Base-by-base conservation (phyloP, 257 asterid genomes). In the Plantago elongata region DNA sequence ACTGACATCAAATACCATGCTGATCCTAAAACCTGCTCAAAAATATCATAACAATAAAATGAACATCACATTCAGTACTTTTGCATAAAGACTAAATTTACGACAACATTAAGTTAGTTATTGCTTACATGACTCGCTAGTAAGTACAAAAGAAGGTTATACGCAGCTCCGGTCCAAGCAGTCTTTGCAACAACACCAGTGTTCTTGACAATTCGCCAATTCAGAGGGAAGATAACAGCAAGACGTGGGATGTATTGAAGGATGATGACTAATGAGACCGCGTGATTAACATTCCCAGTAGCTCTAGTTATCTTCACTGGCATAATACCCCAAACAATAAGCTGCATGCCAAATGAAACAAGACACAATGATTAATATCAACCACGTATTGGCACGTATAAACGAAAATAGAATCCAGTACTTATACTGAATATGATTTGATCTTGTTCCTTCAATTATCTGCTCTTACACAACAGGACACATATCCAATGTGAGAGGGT, bases 161-260 rank as follows among this genome's bases (percentile, higher is more conserved):
- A 91, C 5, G 89, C 95, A 7, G 98, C 96, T 44, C 98, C 98
- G 11, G 95, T 78, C 96, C 95, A 84, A 46, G 96, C 95, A 11
- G 94, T 85, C 74, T 78, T 84, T 2, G 95, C 95, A 5, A 88
- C 88, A 16, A 80, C 92, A 13, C 98, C 98, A 0, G 95, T 86
- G 77, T 87, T 84, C 59, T 84, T 84, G 22, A 83, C 74, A 47
- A 91, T 91, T 34, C 84, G 72, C 46, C 74, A 56, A 45, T 86
- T 86, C 61, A 91, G 68, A 9, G 96, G 94, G 74, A 91, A 84
- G 42, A 91, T 72, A 30, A 91, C 88, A 5, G 82, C 78, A 56
- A 88, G 75, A 15, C 94, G 73, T 0, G 98, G 98, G 54, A 91
- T 67, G 74, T 84, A 91, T 64, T 91, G 98, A 55, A 91, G 81